Base-by-base conservation (phyloP, 208 protist species). In the Acanthamoeba sp. region DNA sequence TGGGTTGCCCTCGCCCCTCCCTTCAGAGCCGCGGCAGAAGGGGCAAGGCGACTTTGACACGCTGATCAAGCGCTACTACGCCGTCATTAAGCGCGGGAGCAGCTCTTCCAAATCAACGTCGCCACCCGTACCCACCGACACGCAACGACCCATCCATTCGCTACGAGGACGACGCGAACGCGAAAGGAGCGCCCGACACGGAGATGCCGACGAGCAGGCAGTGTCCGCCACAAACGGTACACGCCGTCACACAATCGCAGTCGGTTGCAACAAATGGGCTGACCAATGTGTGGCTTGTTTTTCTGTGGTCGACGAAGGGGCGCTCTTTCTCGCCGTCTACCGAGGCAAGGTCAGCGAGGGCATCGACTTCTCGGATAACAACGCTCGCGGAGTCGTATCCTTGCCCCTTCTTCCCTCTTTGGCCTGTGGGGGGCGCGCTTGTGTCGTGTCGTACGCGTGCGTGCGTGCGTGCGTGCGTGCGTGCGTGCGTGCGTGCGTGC, bases 311-410 rank as follows among this genome's bases (percentile, higher is more conserved):
- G 22, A 1, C 20, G 34, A 18, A 89, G 91, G 91, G 59, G 99
- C 99, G 6, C 94, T 99, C 27, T 97, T 99, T 4, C 97, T 99
- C 50, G 99, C 98, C 0, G 98, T 99, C 2, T 99, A 97, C 95
- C 97, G 99, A 64, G 99, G 98, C 18, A 99, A 99, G 94, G 96
- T 99, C 18, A 98, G 98, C 94, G 99, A 99, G 95, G 99, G 99
- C 42, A 96, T 99, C 76, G 98, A 99, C 96, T 99, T 99, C 94
- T 97, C 97, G 2, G 98, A 99, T 95, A 62, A 95, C 66, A 98
- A 99, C 97, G 98, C 97, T 57, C 97, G 99, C 14, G 98, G 98
- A 22, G 98, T 99, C 24, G 55, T 95, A 38, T 78, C 85, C 50
- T 55, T 52, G 10, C 5, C 45, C 3, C 45, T 42, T 94, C 32